phyloP scores from a whole-genome alignment of 2,329 filamentous ascomycete species.

The Aureobasidium sp. region DNA sequence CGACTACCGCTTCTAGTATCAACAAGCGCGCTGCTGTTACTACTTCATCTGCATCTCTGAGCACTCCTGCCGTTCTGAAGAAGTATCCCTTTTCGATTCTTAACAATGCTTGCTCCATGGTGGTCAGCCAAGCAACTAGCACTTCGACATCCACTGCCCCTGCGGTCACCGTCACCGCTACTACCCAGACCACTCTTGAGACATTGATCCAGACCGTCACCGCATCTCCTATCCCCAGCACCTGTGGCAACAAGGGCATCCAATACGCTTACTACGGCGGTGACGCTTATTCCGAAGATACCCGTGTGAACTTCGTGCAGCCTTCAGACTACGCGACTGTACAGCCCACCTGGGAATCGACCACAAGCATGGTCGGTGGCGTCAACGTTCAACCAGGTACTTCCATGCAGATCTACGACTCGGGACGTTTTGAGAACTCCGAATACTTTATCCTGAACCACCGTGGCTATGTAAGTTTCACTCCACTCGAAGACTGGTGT shows the following conservation, averaged over 20 bases:
- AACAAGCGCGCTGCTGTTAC: slow-evolving; percentile 7
- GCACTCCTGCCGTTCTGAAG: slow-evolving; percentile 15
- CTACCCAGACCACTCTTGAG: slow-evolving; percentile 19
- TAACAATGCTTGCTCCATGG: slow-evolving; percentile 16
- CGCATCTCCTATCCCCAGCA: slow-evolving; percentile 17
- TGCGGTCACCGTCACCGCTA: slow-evolving; percentile 15
- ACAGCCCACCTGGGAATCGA: background rate
- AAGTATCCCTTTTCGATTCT: slow-evolving; percentile 17
- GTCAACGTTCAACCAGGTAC: background rate
- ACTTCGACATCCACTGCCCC: slow-evolving; percentile 8
- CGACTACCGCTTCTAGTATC: background rate
- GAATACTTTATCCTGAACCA: slow-evolving; percentile 20
- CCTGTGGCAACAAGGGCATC: slow-evolving; percentile 11
- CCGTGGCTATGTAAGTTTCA: slow-evolving; percentile 20
- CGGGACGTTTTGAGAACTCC: background rate
- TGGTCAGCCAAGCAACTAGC: slow-evolving; percentile 7
- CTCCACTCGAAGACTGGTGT: too few relatives aligned
- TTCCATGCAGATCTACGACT: background rate
- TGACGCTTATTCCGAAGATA: background rate
- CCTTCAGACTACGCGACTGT: background rate
- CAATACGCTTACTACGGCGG: background rate
- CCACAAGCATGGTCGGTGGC: slow-evolving; percentile 4
- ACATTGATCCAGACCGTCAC: slow-evolving; percentile 18
- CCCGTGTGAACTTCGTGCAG: background rate
- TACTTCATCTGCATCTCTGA: background rate